Evolutionary conservation across 768 basidiomycete genomes (phyloP), one percentile per base, ranked within the genome.

Genomic region (Russula foetens): DNA sequence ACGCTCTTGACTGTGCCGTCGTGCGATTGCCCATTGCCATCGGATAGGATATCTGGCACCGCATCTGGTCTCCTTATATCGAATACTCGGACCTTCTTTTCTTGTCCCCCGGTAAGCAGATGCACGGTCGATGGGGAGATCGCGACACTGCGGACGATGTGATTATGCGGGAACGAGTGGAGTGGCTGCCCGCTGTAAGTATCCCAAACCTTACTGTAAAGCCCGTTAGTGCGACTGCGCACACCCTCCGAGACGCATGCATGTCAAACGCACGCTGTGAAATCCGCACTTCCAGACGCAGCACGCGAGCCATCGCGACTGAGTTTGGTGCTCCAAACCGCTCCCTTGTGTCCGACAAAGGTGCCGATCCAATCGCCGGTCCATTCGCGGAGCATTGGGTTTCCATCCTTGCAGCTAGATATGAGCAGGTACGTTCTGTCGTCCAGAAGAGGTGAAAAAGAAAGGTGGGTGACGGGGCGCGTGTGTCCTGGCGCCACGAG

Each of bases 291-390:
- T 47, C 89, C 96, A 2, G 95, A 89, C 23, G 85, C 94, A 15
- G 96, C 96, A 69, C 85, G 82, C 17, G 91, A 84, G 15, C 86
- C 83, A 73, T 98, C 95, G 23, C 80, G 75, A 28, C 89, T 92
- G 62, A 99, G 83, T 74, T 97, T 96, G 52, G 90, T 90, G 66
- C 90, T 86, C 96, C 96, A 99, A 4, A 99, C 96, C 8, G 96
- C 96, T 67, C 96, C 97, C 72, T 92, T 90, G 75, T 90, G 88
- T 24, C 89, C 88, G 44, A 91, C 78, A 72, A 90, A 92, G 19
- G 89, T 91, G 39, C 97, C 97, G 71, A 97, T 90, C 97, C 97
- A 99, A 74, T 99, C 97, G 35, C 96, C 96, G 57, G 92, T 90
- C 95, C 95, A 96, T 69, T 93, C 89, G 70, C 93, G 84, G 66